Evolutionary conservation across 768 basidiomycete genomes (phyloP).

Genomic region (Tricholoma flavovirens): DNA sequence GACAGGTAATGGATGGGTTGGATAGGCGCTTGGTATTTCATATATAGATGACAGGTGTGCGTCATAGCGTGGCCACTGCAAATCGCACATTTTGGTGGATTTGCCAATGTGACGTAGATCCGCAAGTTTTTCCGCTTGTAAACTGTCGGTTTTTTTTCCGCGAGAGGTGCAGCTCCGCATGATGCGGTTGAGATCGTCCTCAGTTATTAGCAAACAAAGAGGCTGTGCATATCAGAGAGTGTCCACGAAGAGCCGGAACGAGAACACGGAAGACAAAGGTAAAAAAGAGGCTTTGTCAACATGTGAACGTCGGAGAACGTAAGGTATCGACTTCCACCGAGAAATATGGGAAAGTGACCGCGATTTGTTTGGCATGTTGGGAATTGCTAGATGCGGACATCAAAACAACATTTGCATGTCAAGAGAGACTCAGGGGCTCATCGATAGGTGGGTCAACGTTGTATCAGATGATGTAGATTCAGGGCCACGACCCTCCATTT

Average conservation of each 20-base stretch:
- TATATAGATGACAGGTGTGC: background rate
- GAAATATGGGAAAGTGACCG: constrained; percentile 1
- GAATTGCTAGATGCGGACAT: constrained; percentile 3
- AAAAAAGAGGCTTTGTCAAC: constrained; percentile 1
- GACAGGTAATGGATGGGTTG: background rate
- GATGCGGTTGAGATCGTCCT: constrained; percentile 1
- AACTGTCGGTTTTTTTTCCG: background rate
- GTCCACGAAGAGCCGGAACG: constrained; percentile 1
- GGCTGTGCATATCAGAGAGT: background rate
- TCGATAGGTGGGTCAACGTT: background rate
- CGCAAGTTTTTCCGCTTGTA: background rate
- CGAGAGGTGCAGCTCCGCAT: background rate
- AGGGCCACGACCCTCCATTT: background rate
- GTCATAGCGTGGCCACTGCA: background rate
- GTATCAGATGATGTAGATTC: background rate
- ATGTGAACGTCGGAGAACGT: background rate
- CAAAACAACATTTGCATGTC: background rate
- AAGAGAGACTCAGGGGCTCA: background rate
- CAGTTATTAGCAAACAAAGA: background rate
- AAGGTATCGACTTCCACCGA: background rate
- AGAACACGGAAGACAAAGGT: constrained; percentile 3
- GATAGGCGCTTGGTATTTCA: background rate
- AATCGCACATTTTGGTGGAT: background rate
- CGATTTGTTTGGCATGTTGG: background rate
- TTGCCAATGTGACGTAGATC: constrained; percentile 1